Percentiles rank a stretch among this genome's conserved stretches.
These are phyloP conservation scores for Rauvolfia tetraphylla DNA, from an alignment of 257 asterid genomes.

Conservation along the genomic window DNA sequence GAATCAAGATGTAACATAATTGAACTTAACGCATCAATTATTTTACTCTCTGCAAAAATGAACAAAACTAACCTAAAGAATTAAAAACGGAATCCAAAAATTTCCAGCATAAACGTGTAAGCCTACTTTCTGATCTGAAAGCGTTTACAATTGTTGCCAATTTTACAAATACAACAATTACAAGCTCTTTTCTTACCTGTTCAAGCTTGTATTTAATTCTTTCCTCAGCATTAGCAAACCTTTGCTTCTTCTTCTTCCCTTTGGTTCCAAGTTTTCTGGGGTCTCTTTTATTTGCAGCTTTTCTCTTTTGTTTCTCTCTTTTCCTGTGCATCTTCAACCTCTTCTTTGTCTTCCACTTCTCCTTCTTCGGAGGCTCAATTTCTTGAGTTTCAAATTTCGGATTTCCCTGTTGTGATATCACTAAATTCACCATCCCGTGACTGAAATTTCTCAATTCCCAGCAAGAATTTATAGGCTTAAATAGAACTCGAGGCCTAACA, in stretches of 20 bases:
- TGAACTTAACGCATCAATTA: neutral
- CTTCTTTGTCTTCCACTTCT: conserved; percentile 80
- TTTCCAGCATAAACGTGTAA: neutral
- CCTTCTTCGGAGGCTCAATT: conserved; percentile 76
- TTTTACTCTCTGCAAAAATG: neutral
- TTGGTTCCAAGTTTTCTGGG: conserved; percentile 60
- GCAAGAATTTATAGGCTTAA: conserved; percentile 19
- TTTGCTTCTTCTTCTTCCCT: conserved; percentile 57
- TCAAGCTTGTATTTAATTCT: conserved; percentile 76
- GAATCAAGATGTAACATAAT: neutral
- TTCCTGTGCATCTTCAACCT: conserved; percentile 60
- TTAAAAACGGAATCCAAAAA: neutral
- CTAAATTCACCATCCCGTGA: conserved; percentile 59
- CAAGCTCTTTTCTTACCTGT: conserved; percentile 11
- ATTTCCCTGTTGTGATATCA: conserved; percentile 66
- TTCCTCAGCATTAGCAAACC: conserved; percentile 77
- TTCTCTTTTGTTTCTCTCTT: conserved; percentile 69
- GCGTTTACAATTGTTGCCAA: neutral
- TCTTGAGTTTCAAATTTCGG: conserved; percentile 75
- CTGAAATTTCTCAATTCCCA: conserved; percentile 43
- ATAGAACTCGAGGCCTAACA: conserved; percentile 18
- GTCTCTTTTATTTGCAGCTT: conserved; percentile 76
- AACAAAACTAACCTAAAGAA: neutral
- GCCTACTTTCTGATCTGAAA: neutral
- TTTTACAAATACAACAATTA: neutral